Evolutionary conservation across 352 stramenopile genomes (phyloP).

Genomic region (Phytophthora aleatoria): DNA sequence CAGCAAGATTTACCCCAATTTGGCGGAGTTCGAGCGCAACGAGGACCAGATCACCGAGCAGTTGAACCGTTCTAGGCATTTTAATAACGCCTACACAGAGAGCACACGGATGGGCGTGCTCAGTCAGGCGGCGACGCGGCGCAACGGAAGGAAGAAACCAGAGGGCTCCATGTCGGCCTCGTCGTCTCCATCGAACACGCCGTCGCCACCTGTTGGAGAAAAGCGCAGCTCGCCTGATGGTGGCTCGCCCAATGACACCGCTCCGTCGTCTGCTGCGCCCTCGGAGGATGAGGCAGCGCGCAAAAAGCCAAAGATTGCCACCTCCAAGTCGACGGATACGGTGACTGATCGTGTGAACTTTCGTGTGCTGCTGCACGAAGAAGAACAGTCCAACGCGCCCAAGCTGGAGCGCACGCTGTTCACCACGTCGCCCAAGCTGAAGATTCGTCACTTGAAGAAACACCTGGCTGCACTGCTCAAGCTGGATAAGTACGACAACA

Average conservation of each 20-base stretch:
- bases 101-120: slow-evolving; percentile 73
- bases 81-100: slow-evolving; percentile 83
- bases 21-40: slow-evolving; percentile 76
- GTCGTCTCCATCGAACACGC: slow-evolving; percentile 32
- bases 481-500: slow-evolving; percentile 43
- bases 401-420: slow-evolving; percentile 64
- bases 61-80: slow-evolving; percentile 79
- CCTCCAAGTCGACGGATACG: neutral
- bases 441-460: slow-evolving; percentile 77
- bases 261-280: slow-evolving; percentile 11
- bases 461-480: slow-evolving; percentile 61
- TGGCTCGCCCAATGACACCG: slow-evolving; percentile 13
- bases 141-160: slow-evolving; percentile 43
- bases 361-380: slow-evolving; percentile 60
- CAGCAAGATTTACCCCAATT: slow-evolving; percentile 83
- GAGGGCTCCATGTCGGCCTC: slow-evolving; percentile 12
- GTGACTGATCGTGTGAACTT: slow-evolving; percentile 57
- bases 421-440: slow-evolving; percentile 64
- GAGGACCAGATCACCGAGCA: slow-evolving; percentile 85
- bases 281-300: slow-evolving; percentile 30
- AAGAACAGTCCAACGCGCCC: slow-evolving; percentile 37
- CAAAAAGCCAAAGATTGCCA: slow-evolving; percentile 35
- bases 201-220: slow-evolving; percentile 31
- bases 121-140: slow-evolving; percentile 67
- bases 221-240: slow-evolving; percentile 35